Evolutionary conservation across 2,329 filamentous ascomycete species (phyloP).

Genomic region (Fusarium pseudoanthophilum): DNA sequence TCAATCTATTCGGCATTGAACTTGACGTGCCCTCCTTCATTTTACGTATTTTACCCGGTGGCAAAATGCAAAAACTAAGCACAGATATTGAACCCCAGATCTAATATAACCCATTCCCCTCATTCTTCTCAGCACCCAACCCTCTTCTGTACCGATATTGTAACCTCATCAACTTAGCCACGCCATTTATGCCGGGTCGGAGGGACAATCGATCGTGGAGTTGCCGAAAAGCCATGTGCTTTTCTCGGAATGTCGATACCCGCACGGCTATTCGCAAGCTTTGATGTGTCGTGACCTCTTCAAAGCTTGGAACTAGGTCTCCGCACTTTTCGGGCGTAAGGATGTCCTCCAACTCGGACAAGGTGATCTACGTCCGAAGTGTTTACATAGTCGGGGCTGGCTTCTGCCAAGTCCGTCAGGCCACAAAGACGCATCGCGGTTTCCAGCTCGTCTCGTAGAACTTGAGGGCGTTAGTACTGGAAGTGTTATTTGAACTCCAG

Average conservation of each 20-base stretch:
- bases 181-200: background rate
- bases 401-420: background rate
- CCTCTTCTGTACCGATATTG: background rate
- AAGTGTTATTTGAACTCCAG: background rate
- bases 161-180: background rate
- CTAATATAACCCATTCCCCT: background rate
- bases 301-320: background rate
- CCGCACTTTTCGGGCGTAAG: background rate
- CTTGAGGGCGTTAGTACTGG: background rate
- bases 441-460: background rate
- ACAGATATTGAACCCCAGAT: background rate
- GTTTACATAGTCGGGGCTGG: conserved; percentile 3
- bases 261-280: background rate
- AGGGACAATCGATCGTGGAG: background rate
- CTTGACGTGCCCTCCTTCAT: background rate
- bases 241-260: background rate
- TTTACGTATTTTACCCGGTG: background rate
- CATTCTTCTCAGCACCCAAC: background rate
- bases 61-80: background rate
- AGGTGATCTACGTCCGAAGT: background rate
- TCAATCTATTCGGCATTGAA: background rate
- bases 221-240: background rate
- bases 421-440: background rate
- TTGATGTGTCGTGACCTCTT: background rate
- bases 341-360: background rate